phyloP scores from a whole-genome alignment of 225 moss, liverwort and hornwort genomes.

The Takakia lepidozioides region DNA sequence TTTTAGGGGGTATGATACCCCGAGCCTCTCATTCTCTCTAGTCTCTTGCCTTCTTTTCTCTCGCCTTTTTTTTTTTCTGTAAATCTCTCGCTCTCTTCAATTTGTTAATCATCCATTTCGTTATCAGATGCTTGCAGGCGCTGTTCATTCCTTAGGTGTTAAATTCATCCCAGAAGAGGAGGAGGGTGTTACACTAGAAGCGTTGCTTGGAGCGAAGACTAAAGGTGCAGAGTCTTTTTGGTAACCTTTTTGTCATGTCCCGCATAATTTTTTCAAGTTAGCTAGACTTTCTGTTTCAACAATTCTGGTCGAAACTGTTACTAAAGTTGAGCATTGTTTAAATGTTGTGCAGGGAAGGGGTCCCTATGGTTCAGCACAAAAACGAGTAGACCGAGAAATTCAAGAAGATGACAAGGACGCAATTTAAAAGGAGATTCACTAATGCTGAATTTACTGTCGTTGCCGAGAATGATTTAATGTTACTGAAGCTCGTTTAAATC shows the following conservation, averaged over 20 bases:
- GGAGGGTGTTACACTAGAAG: background rate
- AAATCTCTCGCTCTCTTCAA: no score
- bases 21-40: no score
- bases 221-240: background rate
- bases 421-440: background rate
- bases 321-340: no score
- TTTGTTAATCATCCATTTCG: no score
- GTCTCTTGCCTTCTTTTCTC: no score
- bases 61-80: no score
- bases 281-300: no score
- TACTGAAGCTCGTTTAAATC: constrained; percentile 1
- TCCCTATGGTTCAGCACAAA: background rate
- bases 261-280: constrained; percentile 1
- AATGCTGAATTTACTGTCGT: constrained; percentile 3
- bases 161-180: background rate
- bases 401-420: background rate
- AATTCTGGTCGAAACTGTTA: no score
- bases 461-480: constrained; percentile 6
- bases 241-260: no score
- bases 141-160: constrained; percentile 1
- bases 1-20: no score
- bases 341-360: constrained; percentile 2
- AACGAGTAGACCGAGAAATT: background rate
- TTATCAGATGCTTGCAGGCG: no score
- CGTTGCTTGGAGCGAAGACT: background rate